Percentiles rank a stretch among this genome's conserved stretches.
These are phyloP conservation scores for Gossypioides kirkii DNA, from an alignment of 345 rosid genomes.

Conservation along the genomic window DNA sequence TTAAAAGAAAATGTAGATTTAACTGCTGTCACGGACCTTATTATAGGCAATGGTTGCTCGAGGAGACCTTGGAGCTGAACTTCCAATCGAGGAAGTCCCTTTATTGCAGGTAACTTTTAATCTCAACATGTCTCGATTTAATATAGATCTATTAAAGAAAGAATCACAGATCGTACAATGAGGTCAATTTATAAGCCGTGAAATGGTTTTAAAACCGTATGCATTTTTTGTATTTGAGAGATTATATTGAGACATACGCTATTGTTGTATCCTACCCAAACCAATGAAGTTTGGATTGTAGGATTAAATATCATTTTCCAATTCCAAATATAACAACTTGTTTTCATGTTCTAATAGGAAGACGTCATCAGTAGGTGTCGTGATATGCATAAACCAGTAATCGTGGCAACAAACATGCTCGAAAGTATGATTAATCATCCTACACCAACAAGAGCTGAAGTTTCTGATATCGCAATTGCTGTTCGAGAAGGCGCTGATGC, in stretches of 20 bases:
- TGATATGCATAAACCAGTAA: constrained; percentile 81
- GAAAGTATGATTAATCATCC: constrained; percentile 99
- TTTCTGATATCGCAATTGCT: constrained; percentile 92
- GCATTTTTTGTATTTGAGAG: background rate
- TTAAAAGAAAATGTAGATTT: background rate
- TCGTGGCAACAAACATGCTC: constrained; percentile 95
- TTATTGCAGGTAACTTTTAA: constrained; percentile 66
- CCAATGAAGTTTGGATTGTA: background rate
- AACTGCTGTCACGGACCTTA: constrained; percentile 2
- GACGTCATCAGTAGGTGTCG: constrained; percentile 89
- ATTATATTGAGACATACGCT: background rate
- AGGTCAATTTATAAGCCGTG: background rate
- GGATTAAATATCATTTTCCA: background rate
- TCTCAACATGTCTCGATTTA: background rate
- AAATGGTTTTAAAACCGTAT: background rate
- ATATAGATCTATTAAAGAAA: too few species aligned
- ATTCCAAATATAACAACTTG: background rate
- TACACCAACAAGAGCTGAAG: constrained; percentile 98
- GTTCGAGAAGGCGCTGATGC: constrained; percentile 97
- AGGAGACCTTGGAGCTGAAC: constrained; percentile 99
- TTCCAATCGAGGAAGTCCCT: constrained; percentile 96
- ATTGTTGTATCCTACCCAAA: too few species aligned
- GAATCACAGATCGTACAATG: too few species aligned
- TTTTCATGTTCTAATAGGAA: constrained; percentile 44
- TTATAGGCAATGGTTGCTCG: constrained; percentile 98